Evolutionary conservation across 2,329 filamentous ascomycete genomes (phyloP).

Genomic region (Cordyceps cateniannulata): DNA sequence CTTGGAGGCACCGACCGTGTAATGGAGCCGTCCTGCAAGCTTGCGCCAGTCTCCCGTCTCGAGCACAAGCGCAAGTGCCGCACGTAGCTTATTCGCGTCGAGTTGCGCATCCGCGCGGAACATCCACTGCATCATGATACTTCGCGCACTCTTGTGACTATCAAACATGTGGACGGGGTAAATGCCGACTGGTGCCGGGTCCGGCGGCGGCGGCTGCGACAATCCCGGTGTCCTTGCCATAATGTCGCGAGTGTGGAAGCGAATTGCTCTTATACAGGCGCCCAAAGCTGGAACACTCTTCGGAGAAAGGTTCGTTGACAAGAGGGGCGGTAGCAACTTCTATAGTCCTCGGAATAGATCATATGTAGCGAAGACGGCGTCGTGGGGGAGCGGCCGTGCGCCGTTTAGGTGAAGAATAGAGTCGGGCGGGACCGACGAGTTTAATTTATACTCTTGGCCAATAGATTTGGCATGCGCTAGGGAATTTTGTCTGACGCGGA

Average conservation of each 20-base stretch:
- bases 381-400: not conserved
- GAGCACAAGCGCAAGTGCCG: slow-evolving; percentile 30
- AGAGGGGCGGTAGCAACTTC: no score
- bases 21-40: slow-evolving; percentile 35
- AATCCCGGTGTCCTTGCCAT: not conserved
- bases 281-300: no score
- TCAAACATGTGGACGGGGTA: slow-evolving; percentile 29
- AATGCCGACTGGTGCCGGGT: slow-evolving; percentile 15
- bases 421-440: not conserved
- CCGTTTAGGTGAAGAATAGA: not conserved
- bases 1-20: not conserved
- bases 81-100: slow-evolving; percentile 32
- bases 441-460: not conserved
- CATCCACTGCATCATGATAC: slow-evolving; percentile 25
- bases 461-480: not conserved
- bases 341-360: no score
- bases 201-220: not conserved
- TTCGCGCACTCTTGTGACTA: slow-evolving; percentile 18
- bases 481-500: no score
- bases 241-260: no score
- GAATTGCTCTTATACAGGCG: no score
- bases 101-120: slow-evolving; percentile 41
- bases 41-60: slow-evolving; percentile 39
- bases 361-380: no score
- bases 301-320: no score